These are phyloP conservation scores for Neurospora sp. DNA, from an alignment of 495 filamentous ascomycete species.

Conservation along the genomic window DNA sequence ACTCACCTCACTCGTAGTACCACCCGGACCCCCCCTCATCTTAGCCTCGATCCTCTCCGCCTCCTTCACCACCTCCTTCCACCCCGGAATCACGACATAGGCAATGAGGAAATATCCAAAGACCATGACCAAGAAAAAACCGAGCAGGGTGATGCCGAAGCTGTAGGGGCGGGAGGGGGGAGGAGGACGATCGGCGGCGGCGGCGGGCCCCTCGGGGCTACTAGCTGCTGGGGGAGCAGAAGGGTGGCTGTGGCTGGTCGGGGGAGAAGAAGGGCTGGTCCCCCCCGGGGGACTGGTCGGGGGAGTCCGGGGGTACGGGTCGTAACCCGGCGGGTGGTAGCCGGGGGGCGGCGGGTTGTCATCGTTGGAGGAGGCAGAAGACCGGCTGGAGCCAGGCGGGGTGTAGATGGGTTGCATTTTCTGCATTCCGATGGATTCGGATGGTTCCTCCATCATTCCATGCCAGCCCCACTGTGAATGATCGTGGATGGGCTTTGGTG, in stretches of 20 bases:
- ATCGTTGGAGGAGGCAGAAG: too few species aligned
- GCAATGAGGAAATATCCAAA: background rate
- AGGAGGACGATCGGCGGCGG: background rate
- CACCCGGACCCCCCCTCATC: background rate
- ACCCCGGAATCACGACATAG: background rate
- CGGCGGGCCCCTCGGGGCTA: background rate
- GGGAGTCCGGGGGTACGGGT: too few species aligned
- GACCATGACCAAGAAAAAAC: background rate
- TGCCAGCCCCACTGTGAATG: too few species aligned
- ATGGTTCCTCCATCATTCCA: too few species aligned
- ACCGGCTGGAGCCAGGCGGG: too few species aligned
- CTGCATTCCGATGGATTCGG: too few species aligned
- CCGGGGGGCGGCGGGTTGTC: too few species aligned
- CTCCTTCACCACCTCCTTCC: background rate
- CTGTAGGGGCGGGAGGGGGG: background rate
- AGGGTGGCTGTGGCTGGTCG: background rate
- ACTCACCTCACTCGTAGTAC: background rate
- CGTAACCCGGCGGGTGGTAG: background rate
- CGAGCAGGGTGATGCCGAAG: background rate
- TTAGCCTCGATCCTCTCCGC: background rate
- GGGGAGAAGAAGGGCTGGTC: too few species aligned
- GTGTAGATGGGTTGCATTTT: too few species aligned
- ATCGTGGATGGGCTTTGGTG: too few species aligned
- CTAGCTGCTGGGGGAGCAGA: background rate
- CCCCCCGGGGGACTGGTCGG: background rate